Evolutionary conservation across 108 stramenopile genomes (phyloP).

Genomic region (Hondaea fermentalgiana): DNA sequence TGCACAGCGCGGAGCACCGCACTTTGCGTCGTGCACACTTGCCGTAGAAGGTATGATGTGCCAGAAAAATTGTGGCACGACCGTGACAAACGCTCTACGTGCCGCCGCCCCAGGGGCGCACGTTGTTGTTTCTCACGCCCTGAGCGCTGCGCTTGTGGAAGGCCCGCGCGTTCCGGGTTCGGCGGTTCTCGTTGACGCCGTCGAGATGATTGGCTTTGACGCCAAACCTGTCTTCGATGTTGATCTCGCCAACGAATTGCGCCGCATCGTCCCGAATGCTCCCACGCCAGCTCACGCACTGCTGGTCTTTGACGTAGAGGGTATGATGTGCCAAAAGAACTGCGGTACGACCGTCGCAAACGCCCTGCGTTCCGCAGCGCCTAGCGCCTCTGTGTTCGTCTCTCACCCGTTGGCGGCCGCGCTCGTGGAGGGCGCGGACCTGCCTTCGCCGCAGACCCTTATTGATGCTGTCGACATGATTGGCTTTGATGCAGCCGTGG

Average conservation of each 20-base stretch:
- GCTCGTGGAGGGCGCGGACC: constrained; percentile 13
- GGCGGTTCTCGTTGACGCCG: neutral
- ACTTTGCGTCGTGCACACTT: constrained; percentile 29
- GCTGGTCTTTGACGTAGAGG: neutral
- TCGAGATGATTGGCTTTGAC: constrained; percentile 3
- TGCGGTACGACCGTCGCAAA: constrained; percentile 54
- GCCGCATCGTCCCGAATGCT: neutral
- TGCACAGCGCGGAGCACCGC: neutral
- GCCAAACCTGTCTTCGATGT: neutral
- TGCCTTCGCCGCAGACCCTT: neutral
- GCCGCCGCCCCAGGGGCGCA: neutral
- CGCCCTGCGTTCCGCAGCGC: constrained; percentile 21
- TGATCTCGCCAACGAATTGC: neutral
- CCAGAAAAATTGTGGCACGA: constrained; percentile 71
- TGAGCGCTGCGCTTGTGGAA: neutral
- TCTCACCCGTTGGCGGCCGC: constrained; percentile 26
- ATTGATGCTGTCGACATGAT: neutral
- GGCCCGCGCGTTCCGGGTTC: neutral
- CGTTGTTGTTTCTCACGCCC: constrained; percentile 32
- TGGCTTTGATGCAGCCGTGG: neutral
- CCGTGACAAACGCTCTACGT: constrained; percentile 30
- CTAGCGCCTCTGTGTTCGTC: constrained; percentile 16
- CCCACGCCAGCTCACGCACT: neutral
- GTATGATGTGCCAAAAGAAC: constrained; percentile 48
- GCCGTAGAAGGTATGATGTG: constrained; percentile 83